Conservation (phyloP, 2,329 filamentous ascomycete genomes). For the Colletotrichum coccodes region DNA sequence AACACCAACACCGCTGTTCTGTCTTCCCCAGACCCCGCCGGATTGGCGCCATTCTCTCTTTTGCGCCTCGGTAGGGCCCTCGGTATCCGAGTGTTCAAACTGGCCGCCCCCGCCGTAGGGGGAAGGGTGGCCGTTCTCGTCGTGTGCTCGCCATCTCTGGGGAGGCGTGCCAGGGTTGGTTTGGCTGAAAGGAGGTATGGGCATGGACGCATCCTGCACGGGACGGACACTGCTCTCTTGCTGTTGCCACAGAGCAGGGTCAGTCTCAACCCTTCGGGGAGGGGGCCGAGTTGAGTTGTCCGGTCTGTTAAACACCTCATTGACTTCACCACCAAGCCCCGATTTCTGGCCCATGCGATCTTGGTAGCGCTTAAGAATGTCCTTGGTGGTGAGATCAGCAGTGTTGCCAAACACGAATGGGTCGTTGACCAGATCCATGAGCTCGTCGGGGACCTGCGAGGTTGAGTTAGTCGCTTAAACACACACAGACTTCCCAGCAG, state of each 20-base stretch:
- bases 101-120: constrained; percentile 52
- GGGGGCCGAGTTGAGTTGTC: constrained; percentile 66
- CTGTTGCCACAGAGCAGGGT: constrained; percentile 84
- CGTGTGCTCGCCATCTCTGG: constrained; percentile 58
- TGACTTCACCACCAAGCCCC: constrained; percentile 65
- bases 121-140: constrained; percentile 52
- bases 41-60: constrained; percentile 69
- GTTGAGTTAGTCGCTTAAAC: constrained; percentile 30
- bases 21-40: constrained; percentile 56
- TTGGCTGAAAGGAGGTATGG: constrained; percentile 42
- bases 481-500: neutral
- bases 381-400: constrained; percentile 93
- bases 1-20: constrained; percentile 60
- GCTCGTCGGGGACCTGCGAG: constrained; percentile 86
- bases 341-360: constrained; percentile 74
- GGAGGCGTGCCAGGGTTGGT: constrained; percentile 60
- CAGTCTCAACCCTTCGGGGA: constrained; percentile 81
- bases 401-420: constrained; percentile 82
- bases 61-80: constrained; percentile 52
- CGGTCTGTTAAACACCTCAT: constrained; percentile 66
- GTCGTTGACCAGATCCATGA: constrained; percentile 87
- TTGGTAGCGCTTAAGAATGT: constrained; percentile 93
- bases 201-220: constrained; percentile 68
- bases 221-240: constrained; percentile 87
- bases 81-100: constrained; percentile 55